Percentiles rank a stretch among this genome's conserved stretches.
Conservation (phyloP, 2,329 filamentous ascomycete genomes). For the Corinectria fuckeliana region DNA sequence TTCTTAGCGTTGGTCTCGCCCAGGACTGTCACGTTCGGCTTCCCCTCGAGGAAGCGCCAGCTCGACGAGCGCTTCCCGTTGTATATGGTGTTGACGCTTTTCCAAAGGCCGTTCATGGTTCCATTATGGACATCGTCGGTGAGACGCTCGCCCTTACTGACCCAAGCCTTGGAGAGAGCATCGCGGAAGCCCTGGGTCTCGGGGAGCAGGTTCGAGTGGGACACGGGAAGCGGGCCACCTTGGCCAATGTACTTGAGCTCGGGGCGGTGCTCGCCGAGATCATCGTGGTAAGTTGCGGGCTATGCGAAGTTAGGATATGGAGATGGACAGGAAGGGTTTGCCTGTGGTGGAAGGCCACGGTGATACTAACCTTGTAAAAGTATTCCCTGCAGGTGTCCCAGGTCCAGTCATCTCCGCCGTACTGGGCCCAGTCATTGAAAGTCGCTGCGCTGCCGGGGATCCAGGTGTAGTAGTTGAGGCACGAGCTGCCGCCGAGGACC, state of each 20-base stretch:
- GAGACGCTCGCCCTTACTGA: slow-evolving; percentile 55
- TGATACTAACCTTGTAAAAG: slow-evolving; percentile 51
- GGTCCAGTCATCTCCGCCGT: slow-evolving; percentile 71
- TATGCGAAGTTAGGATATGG: neutral
- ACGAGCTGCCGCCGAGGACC: slow-evolving; percentile 63
- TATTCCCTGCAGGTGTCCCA: slow-evolving; percentile 56
- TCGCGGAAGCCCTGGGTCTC: slow-evolving; percentile 60
- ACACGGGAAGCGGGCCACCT: slow-evolving; percentile 59
- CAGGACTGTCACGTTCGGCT: slow-evolving; percentile 62
- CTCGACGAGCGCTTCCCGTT: slow-evolving; percentile 60
- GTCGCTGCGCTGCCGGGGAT: slow-evolving; percentile 63
- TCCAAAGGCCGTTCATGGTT: slow-evolving; percentile 58
- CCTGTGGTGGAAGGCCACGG: neutral
- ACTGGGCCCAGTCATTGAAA: slow-evolving; percentile 74
- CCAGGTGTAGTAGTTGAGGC: slow-evolving; percentile 70
- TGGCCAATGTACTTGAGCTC: slow-evolving; percentile 58
- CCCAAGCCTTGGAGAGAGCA: slow-evolving; percentile 58
- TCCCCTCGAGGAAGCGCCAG: slow-evolving; percentile 57
- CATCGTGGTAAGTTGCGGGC: slow-evolving; percentile 63
- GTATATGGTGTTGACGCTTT: slow-evolving; percentile 64
- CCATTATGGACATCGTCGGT: slow-evolving; percentile 64
- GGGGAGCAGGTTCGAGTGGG: slow-evolving; percentile 60
- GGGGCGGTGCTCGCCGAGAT: slow-evolving; percentile 51
- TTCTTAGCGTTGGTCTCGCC: slow-evolving; percentile 56
- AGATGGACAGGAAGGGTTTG: no score